These are phyloP conservation scores for Edaphochlamys debaryana DNA, from an alignment of 139 green algal genomes.

Conservation along the genomic window DNA sequence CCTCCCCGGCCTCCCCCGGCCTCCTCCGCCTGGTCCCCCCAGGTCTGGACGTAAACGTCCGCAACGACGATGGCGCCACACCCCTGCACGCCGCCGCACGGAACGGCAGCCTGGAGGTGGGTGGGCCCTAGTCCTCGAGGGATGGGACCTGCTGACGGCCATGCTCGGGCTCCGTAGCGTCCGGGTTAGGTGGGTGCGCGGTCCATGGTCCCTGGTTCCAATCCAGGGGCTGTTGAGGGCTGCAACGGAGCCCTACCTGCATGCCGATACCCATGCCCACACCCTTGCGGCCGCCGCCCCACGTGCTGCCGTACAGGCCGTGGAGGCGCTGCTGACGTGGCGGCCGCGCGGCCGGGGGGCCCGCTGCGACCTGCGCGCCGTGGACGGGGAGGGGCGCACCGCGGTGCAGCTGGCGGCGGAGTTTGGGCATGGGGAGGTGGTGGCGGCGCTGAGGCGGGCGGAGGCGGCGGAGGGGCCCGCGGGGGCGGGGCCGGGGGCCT, in stretches of 20 bases:
- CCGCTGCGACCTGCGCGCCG: conserved; percentile 9
- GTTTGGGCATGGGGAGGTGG: conserved; percentile 33
- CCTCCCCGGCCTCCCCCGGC: no score
- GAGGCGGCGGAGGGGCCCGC: no score
- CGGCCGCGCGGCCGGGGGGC: background rate
- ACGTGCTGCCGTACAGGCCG: no score
- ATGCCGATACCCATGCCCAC: no score
- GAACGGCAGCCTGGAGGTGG: conserved; percentile 40
- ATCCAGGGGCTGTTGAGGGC: no score
- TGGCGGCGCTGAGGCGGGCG: background rate
- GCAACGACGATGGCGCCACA: conserved; percentile 73
- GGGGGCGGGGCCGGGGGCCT: no score
- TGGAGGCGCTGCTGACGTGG: conserved; percentile 18
- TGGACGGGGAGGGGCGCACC: conserved; percentile 74
- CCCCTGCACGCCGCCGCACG: conserved; percentile 73
- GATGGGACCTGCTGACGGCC: no score
- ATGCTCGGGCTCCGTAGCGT: no score
- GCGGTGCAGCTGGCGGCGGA: conserved; percentile 63
- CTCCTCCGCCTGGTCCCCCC: background rate
- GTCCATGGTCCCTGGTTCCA: no score
- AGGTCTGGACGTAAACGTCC: conserved; percentile 31
- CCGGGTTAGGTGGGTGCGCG: background rate
- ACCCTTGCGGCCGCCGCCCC: no score
- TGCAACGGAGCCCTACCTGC: no score
- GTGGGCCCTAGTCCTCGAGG: background rate